phyloP scores from a whole-genome alignment of 1,139 yeast species.

The Arxiozyma bovina region DNA sequence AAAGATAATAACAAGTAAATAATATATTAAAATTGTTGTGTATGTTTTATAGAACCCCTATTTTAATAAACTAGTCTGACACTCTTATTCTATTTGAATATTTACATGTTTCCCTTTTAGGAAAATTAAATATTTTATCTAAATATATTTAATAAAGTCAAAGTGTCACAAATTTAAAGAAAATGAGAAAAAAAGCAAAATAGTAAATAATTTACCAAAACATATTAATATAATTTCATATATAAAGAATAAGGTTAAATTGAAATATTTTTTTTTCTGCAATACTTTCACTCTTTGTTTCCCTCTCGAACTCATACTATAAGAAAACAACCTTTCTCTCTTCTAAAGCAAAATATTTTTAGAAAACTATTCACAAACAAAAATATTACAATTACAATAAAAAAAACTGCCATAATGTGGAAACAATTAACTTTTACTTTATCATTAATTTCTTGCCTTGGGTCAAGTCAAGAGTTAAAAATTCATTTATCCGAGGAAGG shows the following conservation, averaged over 20 bases:
- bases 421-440: slow-evolving; percentile 8
- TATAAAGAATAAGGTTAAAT: not conserved
- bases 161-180: slow-evolving; percentile 1
- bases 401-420: slow-evolving; percentile 7
- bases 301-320: not conserved
- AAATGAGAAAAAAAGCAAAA: not conserved
- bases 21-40: too few relatives aligned
- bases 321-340: not conserved
- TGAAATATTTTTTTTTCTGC: not conserved
- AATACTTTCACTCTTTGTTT: not conserved
- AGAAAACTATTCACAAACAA: not conserved
- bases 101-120: not conserved
- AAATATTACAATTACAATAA: not conserved
- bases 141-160: not conserved
- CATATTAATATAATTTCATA: not conserved
- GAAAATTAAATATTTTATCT: not conserved
- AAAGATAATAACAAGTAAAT: too few relatives aligned
- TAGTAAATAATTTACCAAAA: not conserved
- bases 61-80: not conserved
- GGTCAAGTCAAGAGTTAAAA: slow-evolving; percentile 11
- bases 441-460: slow-evolving; percentile 2
- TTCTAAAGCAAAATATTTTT: not conserved
- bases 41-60: not conserved
- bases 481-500: slow-evolving; percentile 16
- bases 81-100: not conserved